Evolutionary conservation across 768 basidiomycete species (phyloP).

Genomic region (Kwoniella dejecticola): DNA sequence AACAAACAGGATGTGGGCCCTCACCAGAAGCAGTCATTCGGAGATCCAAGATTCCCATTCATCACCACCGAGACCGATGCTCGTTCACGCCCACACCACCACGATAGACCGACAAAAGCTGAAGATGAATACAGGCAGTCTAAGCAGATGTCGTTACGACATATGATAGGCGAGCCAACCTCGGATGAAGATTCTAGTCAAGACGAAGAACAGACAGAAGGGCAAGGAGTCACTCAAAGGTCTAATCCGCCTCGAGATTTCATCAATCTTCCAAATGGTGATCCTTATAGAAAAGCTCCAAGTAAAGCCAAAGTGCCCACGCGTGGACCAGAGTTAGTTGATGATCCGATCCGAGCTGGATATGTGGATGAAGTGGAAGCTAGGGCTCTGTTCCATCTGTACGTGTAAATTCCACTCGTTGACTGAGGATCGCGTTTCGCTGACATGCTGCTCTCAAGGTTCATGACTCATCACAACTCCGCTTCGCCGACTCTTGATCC

Average conservation of each 20-base stretch:
- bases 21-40: slow-evolving; percentile 9
- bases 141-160: slow-evolving; percentile 22
- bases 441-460: slow-evolving; percentile 11
- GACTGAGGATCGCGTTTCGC: not conserved
- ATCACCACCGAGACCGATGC: slow-evolving; percentile 15
- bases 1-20: not conserved
- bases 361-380: slow-evolving; percentile 29
- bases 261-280: not conserved
- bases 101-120: not conserved
- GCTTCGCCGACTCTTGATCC: slow-evolving; percentile 26
- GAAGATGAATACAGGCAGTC: slow-evolving; percentile 7
- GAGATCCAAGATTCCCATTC: slow-evolving; percentile 28
- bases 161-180: slow-evolving; percentile 23
- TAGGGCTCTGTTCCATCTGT: slow-evolving; percentile 32
- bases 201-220: not conserved
- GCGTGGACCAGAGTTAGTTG: slow-evolving; percentile 21
- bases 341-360: slow-evolving; percentile 32
- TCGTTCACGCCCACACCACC: slow-evolving; percentile 1
- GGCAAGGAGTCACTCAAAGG: too few species aligned
- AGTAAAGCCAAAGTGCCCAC: slow-evolving; percentile 12
- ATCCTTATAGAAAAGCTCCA: not conserved
- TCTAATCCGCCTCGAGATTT: not conserved
- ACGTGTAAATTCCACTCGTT: slow-evolving; percentile 3
- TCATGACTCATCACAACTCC: slow-evolving; percentile 26
- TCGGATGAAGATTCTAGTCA: slow-evolving; percentile 7